Conservation (phyloP, 257 asterid genomes). For the Solanum corneliomulleri region DNA sequence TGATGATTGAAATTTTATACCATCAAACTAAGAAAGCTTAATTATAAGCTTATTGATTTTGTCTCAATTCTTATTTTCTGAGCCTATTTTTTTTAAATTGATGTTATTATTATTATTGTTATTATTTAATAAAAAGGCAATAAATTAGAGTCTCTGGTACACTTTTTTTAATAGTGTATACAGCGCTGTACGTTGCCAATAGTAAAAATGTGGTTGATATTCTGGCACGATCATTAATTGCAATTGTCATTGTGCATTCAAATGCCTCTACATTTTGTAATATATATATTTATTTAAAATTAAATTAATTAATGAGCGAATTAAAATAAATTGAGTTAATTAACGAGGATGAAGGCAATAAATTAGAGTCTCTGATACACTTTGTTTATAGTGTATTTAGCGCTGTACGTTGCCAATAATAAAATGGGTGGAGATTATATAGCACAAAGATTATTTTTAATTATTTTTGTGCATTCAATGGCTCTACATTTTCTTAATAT, state of each 20-base stretch:
- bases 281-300: neutral
- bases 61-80: neutral
- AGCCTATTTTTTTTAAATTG: neutral
- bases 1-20: neutral
- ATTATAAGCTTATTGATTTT: neutral
- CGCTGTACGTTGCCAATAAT: too few relatives aligned
- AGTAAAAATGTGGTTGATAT: neutral
- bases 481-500: neutral
- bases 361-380: too few relatives aligned
- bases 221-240: neutral
- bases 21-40: neutral
- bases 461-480: neutral
- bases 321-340: too few relatives aligned
- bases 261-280: neutral
- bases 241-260: neutral
- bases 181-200: neutral
- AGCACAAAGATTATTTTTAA: too few relatives aligned
- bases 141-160: neutral
- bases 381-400: too few relatives aligned
- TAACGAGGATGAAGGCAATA: too few relatives aligned
- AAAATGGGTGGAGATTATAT: too few relatives aligned
- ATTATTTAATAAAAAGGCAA: neutral
- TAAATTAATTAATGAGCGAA: too few relatives aligned
- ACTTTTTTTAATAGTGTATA: neutral
- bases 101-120: too few relatives aligned